Evolutionary conservation across 768 basidiomycete genomes (phyloP).

Genomic region (Galerina marginata): DNA sequence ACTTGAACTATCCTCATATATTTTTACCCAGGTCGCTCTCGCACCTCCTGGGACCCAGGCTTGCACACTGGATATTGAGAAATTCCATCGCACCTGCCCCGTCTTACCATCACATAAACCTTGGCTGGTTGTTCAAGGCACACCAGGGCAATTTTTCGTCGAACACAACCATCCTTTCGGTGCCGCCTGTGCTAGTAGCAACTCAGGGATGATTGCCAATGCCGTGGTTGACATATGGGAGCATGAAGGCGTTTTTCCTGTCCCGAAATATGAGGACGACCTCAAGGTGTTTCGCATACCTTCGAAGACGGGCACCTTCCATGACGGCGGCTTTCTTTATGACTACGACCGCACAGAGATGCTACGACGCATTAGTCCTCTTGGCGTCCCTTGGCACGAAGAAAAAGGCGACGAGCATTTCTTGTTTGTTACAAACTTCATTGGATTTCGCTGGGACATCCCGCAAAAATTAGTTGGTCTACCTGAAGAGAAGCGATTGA

Average conservation of each 20-base stretch:
- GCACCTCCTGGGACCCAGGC: constrained; percentile 38
- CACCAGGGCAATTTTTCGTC: constrained; percentile 29
- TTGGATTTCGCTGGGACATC: constrained; percentile 42
- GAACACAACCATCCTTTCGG: constrained; percentile 39
- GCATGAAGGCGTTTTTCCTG: constrained; percentile 18
- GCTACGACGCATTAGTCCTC: constrained; percentile 14
- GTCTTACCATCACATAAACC: constrained; percentile 35
- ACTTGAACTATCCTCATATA: neutral
- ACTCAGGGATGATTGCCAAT: constrained; percentile 34
- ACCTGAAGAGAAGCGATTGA: constrained; percentile 33
- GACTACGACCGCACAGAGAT: constrained; percentile 20
- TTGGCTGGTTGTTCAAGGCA: constrained; percentile 34
- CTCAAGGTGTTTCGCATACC: constrained; percentile 27
- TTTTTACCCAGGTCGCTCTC: constrained; percentile 26
- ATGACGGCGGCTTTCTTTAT: constrained; percentile 19
- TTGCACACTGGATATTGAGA: constrained; percentile 35
- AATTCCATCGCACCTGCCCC: constrained; percentile 39
- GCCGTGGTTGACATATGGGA: constrained; percentile 35
- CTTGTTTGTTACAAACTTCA: constrained; percentile 23
- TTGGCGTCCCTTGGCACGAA: constrained; percentile 36
- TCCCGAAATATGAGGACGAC: constrained; percentile 31
- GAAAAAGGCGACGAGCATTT: constrained; percentile 31
- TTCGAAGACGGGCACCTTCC: constrained; percentile 3
- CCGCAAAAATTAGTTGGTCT: constrained; percentile 27
- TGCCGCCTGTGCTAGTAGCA: constrained; percentile 31